Percentiles rank a stretch among this genome's conserved stretches.
Evolutionary conservation across 2,329 filamentous ascomycete species (phyloP).

Genomic region (Penicillium aurantiogriseum): DNA sequence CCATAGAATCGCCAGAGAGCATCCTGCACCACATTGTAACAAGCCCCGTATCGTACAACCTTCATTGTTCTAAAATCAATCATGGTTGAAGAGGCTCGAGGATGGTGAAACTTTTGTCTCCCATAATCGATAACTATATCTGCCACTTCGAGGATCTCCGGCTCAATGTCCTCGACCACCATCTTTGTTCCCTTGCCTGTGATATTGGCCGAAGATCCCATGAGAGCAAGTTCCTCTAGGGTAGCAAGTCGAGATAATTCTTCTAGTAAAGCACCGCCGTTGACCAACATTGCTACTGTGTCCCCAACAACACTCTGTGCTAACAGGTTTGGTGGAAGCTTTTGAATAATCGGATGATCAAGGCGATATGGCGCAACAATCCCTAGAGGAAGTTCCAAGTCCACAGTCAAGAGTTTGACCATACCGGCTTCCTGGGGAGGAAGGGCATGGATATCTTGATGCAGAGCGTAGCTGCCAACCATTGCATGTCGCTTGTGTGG

Average conservation of each 20-base stretch:
- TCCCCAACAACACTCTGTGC: conserved; percentile 17
- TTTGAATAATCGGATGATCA: conserved; percentile 27
- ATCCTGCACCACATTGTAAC: conserved; percentile 32
- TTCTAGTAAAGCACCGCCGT: conserved; percentile 28
- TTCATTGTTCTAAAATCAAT: conserved; percentile 27
- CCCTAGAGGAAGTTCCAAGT: conserved; percentile 29
- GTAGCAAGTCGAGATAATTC: conserved; percentile 26
- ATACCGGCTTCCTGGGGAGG: conserved; percentile 15
- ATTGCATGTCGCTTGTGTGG: conserved; percentile 30
- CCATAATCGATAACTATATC: conserved; percentile 37
- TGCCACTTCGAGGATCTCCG: conserved; percentile 27
- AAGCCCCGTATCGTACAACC: conserved; percentile 31
- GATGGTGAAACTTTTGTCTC: conserved; percentile 23
- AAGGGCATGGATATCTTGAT: conserved; percentile 25
- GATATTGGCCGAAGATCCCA: conserved; percentile 35
- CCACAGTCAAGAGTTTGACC: conserved; percentile 21
- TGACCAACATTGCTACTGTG: conserved; percentile 31
- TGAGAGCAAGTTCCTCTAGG: conserved; percentile 20
- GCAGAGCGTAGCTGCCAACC: conserved; percentile 27
- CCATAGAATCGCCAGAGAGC: conserved; percentile 21
- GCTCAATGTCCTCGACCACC: conserved; percentile 31
- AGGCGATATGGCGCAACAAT: conserved; percentile 24
- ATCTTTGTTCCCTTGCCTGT: conserved; percentile 31
- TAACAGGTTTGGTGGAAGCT: conserved; percentile 16
- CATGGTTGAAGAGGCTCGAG: conserved; percentile 30